Percentiles rank a stretch among this genome's conserved stretches.
phyloP scores from a whole-genome alignment of 1,284 basidiomycete species.

The Dichomitus squalens region DNA sequence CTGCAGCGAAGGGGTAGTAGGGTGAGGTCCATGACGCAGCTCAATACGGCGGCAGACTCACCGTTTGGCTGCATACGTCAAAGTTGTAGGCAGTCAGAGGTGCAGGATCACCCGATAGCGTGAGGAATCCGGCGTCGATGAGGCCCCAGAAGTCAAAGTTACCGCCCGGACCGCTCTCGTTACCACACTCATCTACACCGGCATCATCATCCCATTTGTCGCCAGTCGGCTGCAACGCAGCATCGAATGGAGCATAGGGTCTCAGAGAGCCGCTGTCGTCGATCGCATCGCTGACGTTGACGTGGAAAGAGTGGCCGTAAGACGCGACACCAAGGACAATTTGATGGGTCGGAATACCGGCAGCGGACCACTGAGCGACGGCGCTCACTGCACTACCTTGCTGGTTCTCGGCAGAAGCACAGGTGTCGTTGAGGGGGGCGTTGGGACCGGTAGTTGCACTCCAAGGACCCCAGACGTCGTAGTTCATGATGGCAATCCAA shows the following conservation, averaged over 20 bases:
- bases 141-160: conserved; percentile 64
- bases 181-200: not conserved
- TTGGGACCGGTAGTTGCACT: conserved; percentile 65
- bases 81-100: conserved; percentile 52
- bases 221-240: conserved; percentile 46
- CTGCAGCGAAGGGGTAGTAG: not conserved
- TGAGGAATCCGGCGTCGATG: conserved; percentile 55
- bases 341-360: conserved; percentile 77
- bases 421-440: conserved; percentile 76
- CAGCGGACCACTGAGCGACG: conserved; percentile 67
- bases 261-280: conserved; percentile 27
- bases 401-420: conserved; percentile 61
- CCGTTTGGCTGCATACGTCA: conserved; percentile 71
- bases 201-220: conserved; percentile 53
- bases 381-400: conserved; percentile 74
- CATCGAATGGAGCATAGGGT: conserved; percentile 54
- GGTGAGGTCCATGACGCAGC: not conserved
- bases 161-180: conserved; percentile 43
- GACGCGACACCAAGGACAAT: conserved; percentile 83
- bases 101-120: conserved; percentile 49
- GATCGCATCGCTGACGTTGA: conserved; percentile 44
- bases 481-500: conserved; percentile 88
- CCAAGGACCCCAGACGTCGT: conserved; percentile 61
- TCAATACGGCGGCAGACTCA: not conserved
- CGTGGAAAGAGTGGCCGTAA: conserved; percentile 69